Base-by-base conservation (phyloP, 2,329 filamentous ascomycete genomes). In the Fusarium palustre region DNA sequence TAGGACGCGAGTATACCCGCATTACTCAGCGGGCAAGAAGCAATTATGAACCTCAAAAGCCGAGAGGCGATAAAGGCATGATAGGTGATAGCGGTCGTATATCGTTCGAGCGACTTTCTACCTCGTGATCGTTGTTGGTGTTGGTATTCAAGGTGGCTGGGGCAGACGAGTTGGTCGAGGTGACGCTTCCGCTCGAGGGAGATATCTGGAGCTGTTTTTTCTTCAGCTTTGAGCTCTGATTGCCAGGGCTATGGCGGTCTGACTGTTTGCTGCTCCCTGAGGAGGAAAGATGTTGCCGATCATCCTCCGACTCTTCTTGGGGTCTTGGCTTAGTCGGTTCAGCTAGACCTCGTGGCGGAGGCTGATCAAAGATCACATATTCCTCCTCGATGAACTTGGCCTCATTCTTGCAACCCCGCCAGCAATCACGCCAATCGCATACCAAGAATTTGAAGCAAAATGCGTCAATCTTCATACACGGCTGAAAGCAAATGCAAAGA, bases 381-480 rank as follows among this genome's bases (percentile, higher is more conserved):
- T 92, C 90, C 68, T 90, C 84, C 71, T 92, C 88, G 36, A 94
- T 90, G 75, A 87, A 95, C 70, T 89, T 89, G 67, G 93, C 90
- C 79, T 98, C 95, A 15, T 92, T 97, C 83, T 91, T 94, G 82
- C 95, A 98, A 11, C 95, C 95, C 78, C 96, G 94, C 95, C 95
- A 98, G 82, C 95, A 98, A 72, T 97, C 91, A 73, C 94, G 90
- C 95, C 95, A 98, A 77, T 98, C 92, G 76, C 93, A 93, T 22
- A 98, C 94, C 15, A 98, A 85, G 70, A 97, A 97, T 75, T 94
- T 93, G 86, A 98, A 98, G 78, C 93, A 97, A 78, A 95, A 97
- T 1, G 91, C 91, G 75, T 98, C 95, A 62, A 98, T 96, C 81
- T 95, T 97, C 88, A 98, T 93, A 79, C 94, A 97, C 5, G 95